These are phyloP conservation scores for Amaranthus tricolor DNA, from an alignment of 179 eudicot genomes.

Conservation along the genomic window DNA sequence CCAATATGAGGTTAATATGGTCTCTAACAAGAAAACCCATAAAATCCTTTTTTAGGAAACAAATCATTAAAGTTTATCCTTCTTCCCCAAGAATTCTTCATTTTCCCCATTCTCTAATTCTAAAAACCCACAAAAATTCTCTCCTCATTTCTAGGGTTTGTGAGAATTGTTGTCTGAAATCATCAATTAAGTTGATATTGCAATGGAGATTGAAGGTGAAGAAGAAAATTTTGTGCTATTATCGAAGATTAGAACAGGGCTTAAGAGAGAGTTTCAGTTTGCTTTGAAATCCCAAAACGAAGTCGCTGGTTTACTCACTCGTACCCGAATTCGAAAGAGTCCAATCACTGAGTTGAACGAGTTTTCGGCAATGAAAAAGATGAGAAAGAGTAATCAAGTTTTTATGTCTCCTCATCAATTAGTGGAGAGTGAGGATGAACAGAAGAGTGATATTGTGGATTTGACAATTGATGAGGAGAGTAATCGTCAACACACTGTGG, in stretches of 20 bases:
- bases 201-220: constrained; percentile 36
- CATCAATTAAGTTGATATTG: background rate
- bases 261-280: constrained; percentile 52
- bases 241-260: constrained; percentile 42
- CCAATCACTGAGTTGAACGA: constrained; percentile 14
- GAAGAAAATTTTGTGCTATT: constrained; percentile 36
- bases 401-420: background rate
- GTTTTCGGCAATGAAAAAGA: background rate
- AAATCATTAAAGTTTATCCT: no score
- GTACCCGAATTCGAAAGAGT: constrained; percentile 35
- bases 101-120: no score
- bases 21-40: no score
- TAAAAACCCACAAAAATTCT: no score
- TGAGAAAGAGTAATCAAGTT: constrained; percentile 2
- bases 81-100: no score
- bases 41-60: no score
- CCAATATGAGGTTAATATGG: no score
- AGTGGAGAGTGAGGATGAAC: constrained; percentile 29
- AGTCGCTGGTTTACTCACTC: constrained; percentile 30
- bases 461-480: constrained; percentile 37
- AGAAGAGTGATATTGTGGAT: constrained; percentile 49
- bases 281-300: constrained; percentile 44
- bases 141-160: no score
- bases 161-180: no score
- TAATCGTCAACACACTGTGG: constrained; percentile 19